Conservation (phyloP, 2,329 filamentous ascomycete species). For the Claviceps monticola region DNA sequence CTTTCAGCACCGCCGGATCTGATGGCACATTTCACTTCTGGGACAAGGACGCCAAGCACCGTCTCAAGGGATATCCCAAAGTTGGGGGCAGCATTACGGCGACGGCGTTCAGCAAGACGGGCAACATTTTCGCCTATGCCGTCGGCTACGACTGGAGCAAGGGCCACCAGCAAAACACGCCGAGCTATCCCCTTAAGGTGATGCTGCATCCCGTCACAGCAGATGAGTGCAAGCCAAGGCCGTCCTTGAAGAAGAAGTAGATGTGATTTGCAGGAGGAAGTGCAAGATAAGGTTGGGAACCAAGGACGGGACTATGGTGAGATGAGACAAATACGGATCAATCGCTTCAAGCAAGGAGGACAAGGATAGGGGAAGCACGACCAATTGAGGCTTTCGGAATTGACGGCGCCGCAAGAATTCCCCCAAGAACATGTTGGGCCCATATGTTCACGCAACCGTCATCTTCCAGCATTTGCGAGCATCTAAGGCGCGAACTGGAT, state of each 20-base stretch:
- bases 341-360: neutral
- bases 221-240: conserved; percentile 50
- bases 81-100: conserved; percentile 79
- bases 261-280: neutral
- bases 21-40: conserved; percentile 97
- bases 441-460: no score
- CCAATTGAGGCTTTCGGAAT: neutral
- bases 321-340: no score
- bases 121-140: conserved; percentile 75
- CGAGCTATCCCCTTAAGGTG: conserved; percentile 61
- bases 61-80: conserved; percentile 75
- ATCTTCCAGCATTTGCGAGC: no score
- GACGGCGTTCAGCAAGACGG: conserved; percentile 81
- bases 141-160: conserved; percentile 98
- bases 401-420: neutral
- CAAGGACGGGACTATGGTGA: neutral
- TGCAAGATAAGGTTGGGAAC: neutral
- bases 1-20: conserved; percentile 91
- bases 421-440: no score
- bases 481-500: no score
- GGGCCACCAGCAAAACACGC: conserved; percentile 75
- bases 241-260: conserved; percentile 45
- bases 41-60: conserved; percentile 85
- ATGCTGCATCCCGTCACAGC: conserved; percentile 65
- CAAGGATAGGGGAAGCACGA: no score